Evolutionary conservation across 176 grass and related monocot genomes (phyloP).

Genomic region (maize (Zea mays)): DNA sequence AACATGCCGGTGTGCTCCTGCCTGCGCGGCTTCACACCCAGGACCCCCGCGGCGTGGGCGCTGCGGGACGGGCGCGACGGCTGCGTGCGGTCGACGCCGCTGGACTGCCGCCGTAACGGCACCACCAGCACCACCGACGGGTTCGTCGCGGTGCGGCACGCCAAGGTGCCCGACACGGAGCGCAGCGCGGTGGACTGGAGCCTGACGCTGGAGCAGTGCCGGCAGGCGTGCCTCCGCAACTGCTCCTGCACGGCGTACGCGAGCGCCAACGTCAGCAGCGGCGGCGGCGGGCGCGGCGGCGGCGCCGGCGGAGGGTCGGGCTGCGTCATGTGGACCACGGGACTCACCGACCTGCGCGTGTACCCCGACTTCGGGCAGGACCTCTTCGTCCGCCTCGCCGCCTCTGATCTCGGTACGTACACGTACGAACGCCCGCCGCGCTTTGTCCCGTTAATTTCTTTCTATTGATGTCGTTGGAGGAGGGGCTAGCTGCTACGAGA

Average conservation of each 20-base stretch:
- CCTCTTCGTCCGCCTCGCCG: slow-evolving; percentile 54
- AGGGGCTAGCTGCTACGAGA: too few relatives aligned
- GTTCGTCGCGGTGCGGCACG: slow-evolving; percentile 44
- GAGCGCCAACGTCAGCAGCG: slow-evolving; percentile 43
- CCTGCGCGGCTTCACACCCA: slow-evolving; percentile 47
- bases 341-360: slow-evolving; percentile 50
- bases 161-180: slow-evolving; percentile 68
- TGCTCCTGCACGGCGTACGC: slow-evolving; percentile 71
- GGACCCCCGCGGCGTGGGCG: slow-evolving; percentile 36
- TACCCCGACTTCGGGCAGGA: slow-evolving; percentile 61
- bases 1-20: slow-evolving; percentile 46
- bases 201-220: slow-evolving; percentile 48
- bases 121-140: slow-evolving; percentile 40
- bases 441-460: background rate
- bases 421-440: background rate
- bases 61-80: slow-evolving; percentile 48
- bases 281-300: background rate
- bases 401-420: slow-evolving; percentile 51
- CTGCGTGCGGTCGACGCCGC: slow-evolving; percentile 44
- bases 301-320: slow-evolving; percentile 14
- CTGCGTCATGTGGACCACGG: slow-evolving; percentile 58
- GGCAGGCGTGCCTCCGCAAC: slow-evolving; percentile 39
- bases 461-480: too few relatives aligned
- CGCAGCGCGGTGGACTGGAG: slow-evolving; percentile 32
- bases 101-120: slow-evolving; percentile 43